phyloP scores from a whole-genome alignment of 495 filamentous ascomycete species.

The Penicillium tannophilum region DNA sequence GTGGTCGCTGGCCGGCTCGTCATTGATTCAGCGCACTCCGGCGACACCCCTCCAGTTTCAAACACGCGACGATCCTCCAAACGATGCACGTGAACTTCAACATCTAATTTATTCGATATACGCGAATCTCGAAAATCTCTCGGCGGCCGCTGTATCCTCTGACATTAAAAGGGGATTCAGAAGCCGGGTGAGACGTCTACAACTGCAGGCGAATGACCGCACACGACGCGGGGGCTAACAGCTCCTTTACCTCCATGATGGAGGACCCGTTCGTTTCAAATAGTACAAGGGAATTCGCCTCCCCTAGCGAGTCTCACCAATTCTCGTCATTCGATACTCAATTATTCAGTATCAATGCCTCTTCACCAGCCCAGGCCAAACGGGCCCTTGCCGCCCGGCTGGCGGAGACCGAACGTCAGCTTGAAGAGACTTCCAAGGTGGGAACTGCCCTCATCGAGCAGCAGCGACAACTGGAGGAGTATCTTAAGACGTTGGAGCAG shows the following conservation, averaged over 20 bases:
- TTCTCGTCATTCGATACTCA: conserved; percentile 79
- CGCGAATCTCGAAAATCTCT: conserved; percentile 24
- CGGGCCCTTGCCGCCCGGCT: conserved; percentile 89
- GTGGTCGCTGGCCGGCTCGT: conserved; percentile 44
- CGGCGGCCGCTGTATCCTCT: conserved; percentile 33
- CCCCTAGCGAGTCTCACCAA: conserved; percentile 60
- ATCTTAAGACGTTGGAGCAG: conserved; percentile 80
- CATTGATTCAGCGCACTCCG: conserved; percentile 11
- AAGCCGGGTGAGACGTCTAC: conserved; percentile 22
- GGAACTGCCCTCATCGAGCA: conserved; percentile 86
- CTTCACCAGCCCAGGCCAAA: conserved; percentile 83
- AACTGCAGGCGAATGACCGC: conserved; percentile 22
- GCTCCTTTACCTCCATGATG: conserved; percentile 37
- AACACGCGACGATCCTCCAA: conserved; percentile 18
- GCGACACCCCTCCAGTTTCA: conserved; percentile 10
- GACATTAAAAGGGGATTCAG: conserved; percentile 26
- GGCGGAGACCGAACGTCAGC: conserved; percentile 82
- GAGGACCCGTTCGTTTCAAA: conserved; percentile 60
- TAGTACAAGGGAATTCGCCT: conserved; percentile 35
- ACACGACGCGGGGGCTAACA: conserved; percentile 20
- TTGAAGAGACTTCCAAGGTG: conserved; percentile 87
- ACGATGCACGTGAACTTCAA: conserved; percentile 39
- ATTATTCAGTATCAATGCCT: conserved; percentile 72
- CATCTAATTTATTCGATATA: conserved; percentile 12
- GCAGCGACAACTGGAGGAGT: conserved; percentile 74